Percentiles rank a stretch among this genome's conserved stretches.
These are phyloP conservation scores for Boletus sp. DNA, from an alignment of 1,284 basidiomycete genomes.

Conservation along the genomic window DNA sequence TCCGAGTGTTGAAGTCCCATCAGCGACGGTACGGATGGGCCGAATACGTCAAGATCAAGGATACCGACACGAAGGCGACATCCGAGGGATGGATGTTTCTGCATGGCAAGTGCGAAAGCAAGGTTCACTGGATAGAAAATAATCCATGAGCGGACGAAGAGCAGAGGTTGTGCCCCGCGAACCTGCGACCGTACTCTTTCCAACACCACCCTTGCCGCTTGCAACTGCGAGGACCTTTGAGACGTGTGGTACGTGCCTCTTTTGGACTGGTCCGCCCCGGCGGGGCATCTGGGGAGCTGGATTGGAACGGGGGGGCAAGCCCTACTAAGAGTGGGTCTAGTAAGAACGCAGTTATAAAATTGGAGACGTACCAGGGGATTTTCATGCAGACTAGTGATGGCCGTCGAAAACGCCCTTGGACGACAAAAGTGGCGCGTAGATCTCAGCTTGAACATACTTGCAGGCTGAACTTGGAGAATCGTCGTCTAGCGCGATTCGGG, in stretches of 20 bases:
- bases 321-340: conserved; percentile 37
- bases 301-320: conserved; percentile 45
- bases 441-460: conserved; percentile 13
- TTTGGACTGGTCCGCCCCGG: conserved; percentile 49
- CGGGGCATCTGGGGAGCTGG: conserved; percentile 60
- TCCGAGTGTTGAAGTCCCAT: conserved; percentile 84
- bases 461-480: no score
- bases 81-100: conserved; percentile 19
- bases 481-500: no score
- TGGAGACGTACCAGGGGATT: conserved; percentile 41
- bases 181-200: conserved; percentile 94
- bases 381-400: conserved; percentile 33
- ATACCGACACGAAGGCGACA: conserved; percentile 71
- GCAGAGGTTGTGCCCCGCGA: conserved; percentile 18
- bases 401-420: conserved; percentile 20
- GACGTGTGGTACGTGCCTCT: conserved; percentile 62
- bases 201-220: conserved; percentile 95
- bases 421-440: not conserved
- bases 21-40: conserved; percentile 91
- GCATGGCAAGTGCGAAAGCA: conserved; percentile 68
- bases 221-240: conserved; percentile 81
- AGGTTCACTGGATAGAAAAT: conserved; percentile 62
- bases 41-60: conserved; percentile 94
- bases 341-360: conserved; percentile 5
- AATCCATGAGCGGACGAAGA: not conserved